Evolutionary conservation across 225 moss, liverwort and hornwort genomes (phyloP), one percentile per base, ranked within the genome.

Genomic region (Bryoerythrophyllum caledonicum): DNA sequence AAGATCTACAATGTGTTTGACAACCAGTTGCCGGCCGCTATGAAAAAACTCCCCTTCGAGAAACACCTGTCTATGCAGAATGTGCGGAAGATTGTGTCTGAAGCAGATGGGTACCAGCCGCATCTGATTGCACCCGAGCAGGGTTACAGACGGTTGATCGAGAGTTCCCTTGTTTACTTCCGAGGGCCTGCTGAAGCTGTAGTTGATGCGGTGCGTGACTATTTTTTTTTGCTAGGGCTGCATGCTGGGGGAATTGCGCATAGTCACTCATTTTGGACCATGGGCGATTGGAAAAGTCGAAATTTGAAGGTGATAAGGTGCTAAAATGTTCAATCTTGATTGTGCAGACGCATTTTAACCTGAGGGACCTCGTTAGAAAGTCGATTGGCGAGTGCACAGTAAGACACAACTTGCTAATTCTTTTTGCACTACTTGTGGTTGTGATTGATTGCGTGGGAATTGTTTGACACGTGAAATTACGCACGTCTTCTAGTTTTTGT

Each of bases 341-440:
- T 79, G 56, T 80, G 75, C 91, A 91, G 91, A 87, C 93, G 60
- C 97, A 97, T 76, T 93, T 93, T 65, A 89, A 91, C 60, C 73
- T 97, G 62, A 86, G 91, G 70, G 94, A 94, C 82, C 91, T 97
- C 10, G 97, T 94, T 60, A 87, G 93, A 55, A 93, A 85, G 76
- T 91, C 93, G 34, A 82, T 97, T 44, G 80, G 90, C 67, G 94
- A 97, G 77, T 94, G 94, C 75, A 84, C 59, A 27, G 89, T 93
- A 86, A 91, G 91, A 10, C 7, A 12, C 44, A 35, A 37, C 20
- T 5, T 6, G 0, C 69, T 54, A 26, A 25, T 68, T 26, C 56
- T 40, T 51, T 73, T 30, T 71, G 12, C 38, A 7, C 55, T 68
- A 14, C 15, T 34, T 78, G 13, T 71, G 73, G 35, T 40, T 61